Percentiles rank a stretch among this genome's conserved stretches.
Conservation (phyloP, 345 rosid genomes). For the Excoecaria cochinchinensis region DNA sequence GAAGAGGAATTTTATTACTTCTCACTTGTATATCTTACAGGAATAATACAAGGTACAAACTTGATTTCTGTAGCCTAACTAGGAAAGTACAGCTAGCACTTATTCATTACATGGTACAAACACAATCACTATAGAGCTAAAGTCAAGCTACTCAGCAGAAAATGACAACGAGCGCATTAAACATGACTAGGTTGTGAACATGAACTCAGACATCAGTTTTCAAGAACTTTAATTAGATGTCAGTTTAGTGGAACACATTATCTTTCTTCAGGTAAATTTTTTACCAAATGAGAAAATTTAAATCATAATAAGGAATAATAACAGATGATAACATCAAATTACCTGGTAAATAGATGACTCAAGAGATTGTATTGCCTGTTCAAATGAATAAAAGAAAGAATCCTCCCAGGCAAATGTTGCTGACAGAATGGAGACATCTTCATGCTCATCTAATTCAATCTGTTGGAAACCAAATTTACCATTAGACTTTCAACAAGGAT, state of each 20-base stretch:
- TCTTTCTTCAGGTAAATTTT: too few species aligned
- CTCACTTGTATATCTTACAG: too few species aligned
- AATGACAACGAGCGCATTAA: too few species aligned
- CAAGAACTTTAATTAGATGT: neutral
- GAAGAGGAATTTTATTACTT: too few species aligned
- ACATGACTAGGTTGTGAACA: neutral
- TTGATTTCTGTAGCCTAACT: too few species aligned
- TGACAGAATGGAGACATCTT: slow-evolving; percentile 59
- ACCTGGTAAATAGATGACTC: slow-evolving; percentile 69
- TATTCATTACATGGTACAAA: too few species aligned
- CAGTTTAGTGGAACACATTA: neutral
- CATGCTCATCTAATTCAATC: slow-evolving; percentile 75
- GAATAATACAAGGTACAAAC: too few species aligned
- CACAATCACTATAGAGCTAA: too few species aligned
- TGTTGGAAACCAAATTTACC: slow-evolving; percentile 35
- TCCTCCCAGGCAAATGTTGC: slow-evolving; percentile 79
- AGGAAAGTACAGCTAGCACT: too few species aligned
- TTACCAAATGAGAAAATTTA: neutral
- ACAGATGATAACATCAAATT: slow-evolving; percentile 11
- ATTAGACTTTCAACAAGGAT: slow-evolving; percentile 3
- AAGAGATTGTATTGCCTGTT: slow-evolving; percentile 56
- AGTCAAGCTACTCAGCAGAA: too few species aligned
- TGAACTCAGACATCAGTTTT: slow-evolving; percentile 4
- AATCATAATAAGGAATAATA: neutral
- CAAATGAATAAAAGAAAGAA: slow-evolving; percentile 44